Percentiles rank a stretch among this genome's conserved stretches.
phyloP scores from a whole-genome alignment of 176 grass and related monocot genomes.

The Pontederia crassipes region DNA sequence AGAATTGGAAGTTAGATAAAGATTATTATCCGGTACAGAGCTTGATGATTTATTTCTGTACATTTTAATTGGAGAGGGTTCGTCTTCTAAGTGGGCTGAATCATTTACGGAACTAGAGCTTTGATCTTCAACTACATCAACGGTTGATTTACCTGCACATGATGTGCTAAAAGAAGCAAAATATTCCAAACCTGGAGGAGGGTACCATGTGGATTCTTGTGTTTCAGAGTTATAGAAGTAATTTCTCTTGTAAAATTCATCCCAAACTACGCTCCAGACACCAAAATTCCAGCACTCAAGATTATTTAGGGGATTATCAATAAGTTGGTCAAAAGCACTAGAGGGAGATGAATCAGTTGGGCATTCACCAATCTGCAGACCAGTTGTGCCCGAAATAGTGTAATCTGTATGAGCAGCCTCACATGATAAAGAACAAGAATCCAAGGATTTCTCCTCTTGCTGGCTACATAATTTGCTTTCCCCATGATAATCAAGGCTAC shows the following conservation, averaged over 20 bases:
- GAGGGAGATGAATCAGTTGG: constrained; percentile 25
- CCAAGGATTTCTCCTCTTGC: too few species aligned
- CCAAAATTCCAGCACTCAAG: constrained; percentile 43
- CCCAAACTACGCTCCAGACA: constrained; percentile 69
- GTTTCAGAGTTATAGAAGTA: constrained; percentile 72
- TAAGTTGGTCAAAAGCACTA: constrained; percentile 11
- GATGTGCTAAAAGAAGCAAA: constrained; percentile 26
- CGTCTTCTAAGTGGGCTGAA: neutral
- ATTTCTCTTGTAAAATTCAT: constrained; percentile 62
- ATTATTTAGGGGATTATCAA: constrained; percentile 22
- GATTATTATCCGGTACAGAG: too few species aligned
- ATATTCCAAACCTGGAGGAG: constrained; percentile 67
- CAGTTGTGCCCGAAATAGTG: neutral
- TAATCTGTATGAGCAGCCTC: constrained; percentile 15
- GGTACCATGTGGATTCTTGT: constrained; percentile 72
- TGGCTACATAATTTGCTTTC: too few species aligned
- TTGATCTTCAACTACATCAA: constrained; percentile 8
- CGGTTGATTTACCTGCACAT: constrained; percentile 11
- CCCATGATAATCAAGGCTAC: too few species aligned
- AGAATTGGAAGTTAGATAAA: too few species aligned
- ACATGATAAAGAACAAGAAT: neutral
- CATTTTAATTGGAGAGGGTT: too few species aligned
- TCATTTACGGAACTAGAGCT: neutral
- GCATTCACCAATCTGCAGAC: constrained; percentile 1
- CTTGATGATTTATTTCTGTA: too few species aligned